Percentiles rank a stretch among this genome's conserved stretches.
These are phyloP conservation scores for Eucalyptus pumila DNA, from an alignment of 345 rosid genomes.

Conservation along the genomic window DNA sequence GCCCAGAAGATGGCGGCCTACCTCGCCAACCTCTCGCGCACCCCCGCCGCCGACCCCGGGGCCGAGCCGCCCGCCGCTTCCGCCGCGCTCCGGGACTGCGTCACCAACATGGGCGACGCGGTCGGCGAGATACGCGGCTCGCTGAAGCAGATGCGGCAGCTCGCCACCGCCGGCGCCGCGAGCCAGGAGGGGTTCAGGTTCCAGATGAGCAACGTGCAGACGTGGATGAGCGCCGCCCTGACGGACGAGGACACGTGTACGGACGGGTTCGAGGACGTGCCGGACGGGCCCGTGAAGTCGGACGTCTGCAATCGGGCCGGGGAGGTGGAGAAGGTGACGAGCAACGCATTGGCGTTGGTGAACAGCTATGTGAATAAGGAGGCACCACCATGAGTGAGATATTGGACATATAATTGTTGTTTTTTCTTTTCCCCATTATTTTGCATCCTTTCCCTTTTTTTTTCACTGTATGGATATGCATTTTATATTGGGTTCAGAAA, in stretches of 20 bases:
- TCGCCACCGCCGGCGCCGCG: not conserved
- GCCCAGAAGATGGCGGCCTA: constrained; percentile 27
- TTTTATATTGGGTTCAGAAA: not conserved
- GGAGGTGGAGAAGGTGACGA: constrained; percentile 49
- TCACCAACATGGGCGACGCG: constrained; percentile 65
- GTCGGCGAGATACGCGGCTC: constrained; percentile 66
- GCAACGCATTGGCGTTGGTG: constrained; percentile 63
- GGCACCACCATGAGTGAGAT: not conserved
- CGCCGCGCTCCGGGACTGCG: constrained; percentile 59
- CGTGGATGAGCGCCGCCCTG: constrained; percentile 91
- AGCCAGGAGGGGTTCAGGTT: constrained; percentile 37
- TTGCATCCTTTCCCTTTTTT: not conserved
- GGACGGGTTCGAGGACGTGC: constrained; percentile 59
- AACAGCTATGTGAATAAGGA: constrained; percentile 26
- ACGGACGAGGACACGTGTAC: constrained; percentile 76
- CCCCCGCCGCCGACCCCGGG: constrained; percentile 23
- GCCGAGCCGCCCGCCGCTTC: not conserved
- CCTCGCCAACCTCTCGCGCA: constrained; percentile 47
- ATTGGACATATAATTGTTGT: not conserved
- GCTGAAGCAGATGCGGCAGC: constrained; percentile 41
- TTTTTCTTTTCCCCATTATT: not conserved
- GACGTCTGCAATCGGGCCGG: constrained; percentile 21
- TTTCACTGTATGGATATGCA: not conserved
- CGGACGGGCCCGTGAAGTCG: constrained; percentile 24
- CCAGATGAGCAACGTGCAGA: constrained; percentile 64